phyloP scores from a whole-genome alignment of 257 asterid genomes.

The Gentiana dahurica region DNA sequence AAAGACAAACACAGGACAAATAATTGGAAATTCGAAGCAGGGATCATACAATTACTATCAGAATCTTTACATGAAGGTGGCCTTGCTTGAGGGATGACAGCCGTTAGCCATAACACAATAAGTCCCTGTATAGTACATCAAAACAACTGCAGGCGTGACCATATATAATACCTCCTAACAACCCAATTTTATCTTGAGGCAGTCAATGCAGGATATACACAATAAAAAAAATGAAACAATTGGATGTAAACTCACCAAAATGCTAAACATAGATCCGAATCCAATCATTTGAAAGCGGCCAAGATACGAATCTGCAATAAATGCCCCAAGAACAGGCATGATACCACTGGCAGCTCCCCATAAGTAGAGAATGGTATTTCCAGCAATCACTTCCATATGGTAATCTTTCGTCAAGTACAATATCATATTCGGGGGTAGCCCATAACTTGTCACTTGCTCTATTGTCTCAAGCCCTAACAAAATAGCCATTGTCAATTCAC shows the following conservation, averaged over 20 bases:
- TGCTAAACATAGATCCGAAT: conserved; percentile 28
- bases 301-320: conserved; percentile 63
- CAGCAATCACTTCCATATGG: conserved; percentile 38
- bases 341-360: conserved; percentile 57
- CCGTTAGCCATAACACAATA: conserved; percentile 41
- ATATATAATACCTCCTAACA: too few species aligned
- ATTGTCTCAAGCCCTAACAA: conserved; percentile 29
- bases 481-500: too few species aligned
- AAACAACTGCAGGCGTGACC: too few species aligned
- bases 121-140: conserved; percentile 32
- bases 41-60: conserved; percentile 27
- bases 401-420: conserved; percentile 38
- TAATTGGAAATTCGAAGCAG: conserved; percentile 29
- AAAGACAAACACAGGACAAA: conserved; percentile 41
- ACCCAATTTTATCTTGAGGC: too few species aligned
- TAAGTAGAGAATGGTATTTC: conserved; percentile 30
- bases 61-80: conserved; percentile 31
- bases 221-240: too few species aligned
- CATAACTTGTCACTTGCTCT: conserved; percentile 63
- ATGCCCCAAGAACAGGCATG: conserved; percentile 74
- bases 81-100: conserved; percentile 30
- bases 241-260: conserved; percentile 24
- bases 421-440: conserved; percentile 54
- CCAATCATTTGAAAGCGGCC: conserved; percentile 60
- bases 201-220: too few species aligned